phyloP scores from a whole-genome alignment of 2,329 filamentous ascomycete genomes.

The Xylaria sp. region DNA sequence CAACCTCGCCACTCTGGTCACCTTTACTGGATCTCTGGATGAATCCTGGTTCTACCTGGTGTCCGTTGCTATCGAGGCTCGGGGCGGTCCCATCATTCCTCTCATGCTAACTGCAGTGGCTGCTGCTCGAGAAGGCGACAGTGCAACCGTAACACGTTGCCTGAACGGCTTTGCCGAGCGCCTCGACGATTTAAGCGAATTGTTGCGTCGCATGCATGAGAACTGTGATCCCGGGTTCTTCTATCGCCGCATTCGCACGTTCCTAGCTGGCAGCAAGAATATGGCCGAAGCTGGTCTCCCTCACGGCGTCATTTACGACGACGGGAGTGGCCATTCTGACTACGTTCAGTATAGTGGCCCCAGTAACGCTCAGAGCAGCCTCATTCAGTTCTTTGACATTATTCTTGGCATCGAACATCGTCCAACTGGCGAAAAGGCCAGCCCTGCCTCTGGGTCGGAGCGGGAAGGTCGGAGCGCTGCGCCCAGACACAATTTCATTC shows the following conservation, averaged over 20 bases:
- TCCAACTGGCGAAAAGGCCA: slow-evolving; percentile 77
- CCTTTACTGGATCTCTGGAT: slow-evolving; percentile 92
- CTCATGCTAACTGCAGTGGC: slow-evolving; percentile 87
- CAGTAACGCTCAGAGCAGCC: slow-evolving; percentile 94
- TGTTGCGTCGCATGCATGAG: slow-evolving; percentile 92
- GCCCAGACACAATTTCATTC: slow-evolving; percentile 84
- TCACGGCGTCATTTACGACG: slow-evolving; percentile 84
- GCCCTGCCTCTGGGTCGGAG: slow-evolving; percentile 50
- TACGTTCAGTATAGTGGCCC: slow-evolving; percentile 91
- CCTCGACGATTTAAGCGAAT: slow-evolving; percentile 78
- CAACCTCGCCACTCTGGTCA: slow-evolving; percentile 85
- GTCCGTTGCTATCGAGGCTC: slow-evolving; percentile 92
- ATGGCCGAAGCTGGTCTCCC: slow-evolving; percentile 95
- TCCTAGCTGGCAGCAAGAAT: slow-evolving; percentile 94
- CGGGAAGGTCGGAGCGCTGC: slow-evolving; percentile 50
- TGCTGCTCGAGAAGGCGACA: slow-evolving; percentile 75
- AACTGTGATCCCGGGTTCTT: slow-evolving; percentile 94
- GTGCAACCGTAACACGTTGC: slow-evolving; percentile 72
- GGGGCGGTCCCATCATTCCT: slow-evolving; percentile 83
- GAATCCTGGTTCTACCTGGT: slow-evolving; percentile 99
- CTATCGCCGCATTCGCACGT: slow-evolving; percentile 94
- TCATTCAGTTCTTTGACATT: slow-evolving; percentile 97
- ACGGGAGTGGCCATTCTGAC: slow-evolving; percentile 68
- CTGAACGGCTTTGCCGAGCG: slow-evolving; percentile 85
- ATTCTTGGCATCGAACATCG: slow-evolving; percentile 87